Evolutionary conservation across 768 basidiomycete genomes (phyloP), one percentile per base, ranked within the genome.

Genomic region (Phlegmacium glaucopus): DNA sequence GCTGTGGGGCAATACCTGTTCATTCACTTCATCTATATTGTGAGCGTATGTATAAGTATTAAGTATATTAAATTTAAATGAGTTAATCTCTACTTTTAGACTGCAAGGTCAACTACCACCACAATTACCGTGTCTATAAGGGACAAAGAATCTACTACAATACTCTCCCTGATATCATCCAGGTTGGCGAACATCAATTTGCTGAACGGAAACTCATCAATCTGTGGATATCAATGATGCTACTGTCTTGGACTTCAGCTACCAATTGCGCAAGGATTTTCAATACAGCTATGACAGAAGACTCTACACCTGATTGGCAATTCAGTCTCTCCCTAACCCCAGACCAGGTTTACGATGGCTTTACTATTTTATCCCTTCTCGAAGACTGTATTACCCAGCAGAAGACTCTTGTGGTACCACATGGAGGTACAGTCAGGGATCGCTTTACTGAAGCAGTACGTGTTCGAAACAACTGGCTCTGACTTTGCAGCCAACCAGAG

Each of bases 161-260:
- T 39, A 22, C 13, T n/a, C 13, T 39, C 16, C 38, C 38, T 39
- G 38, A 39, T 39, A 39, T 39, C 8, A 32, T 32, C 30, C 30
- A 32, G 13, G 30, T 54, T 26, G 49, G 46, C 1, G 54, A 52
- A 12, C 53, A 58, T 39, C 51, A 58, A n/a, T 58, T 52, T 42
- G 48, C 47, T 4, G 56, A 55, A 34, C 37, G 9, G 4, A 39
- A 9, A 9, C 46, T 58, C 13, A 45, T 58, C 13, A 41, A 55
- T n/a, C n/a, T 34, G 3, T 58, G 56, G 53, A 50, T 48, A 2
- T 37, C 38, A 0, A 44, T 45, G 43, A 53, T 56, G 46, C 11
- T 46, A 4, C 35, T 53, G 7, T 39, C 53, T 2, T 55, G 46
- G 50, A 39, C 25, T 15, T 51, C 45, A 6, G 45, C 45, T 22